phyloP scores from a whole-genome alignment of 192 early-diverging fungal species.

The Gonapodya sp. region DNA sequence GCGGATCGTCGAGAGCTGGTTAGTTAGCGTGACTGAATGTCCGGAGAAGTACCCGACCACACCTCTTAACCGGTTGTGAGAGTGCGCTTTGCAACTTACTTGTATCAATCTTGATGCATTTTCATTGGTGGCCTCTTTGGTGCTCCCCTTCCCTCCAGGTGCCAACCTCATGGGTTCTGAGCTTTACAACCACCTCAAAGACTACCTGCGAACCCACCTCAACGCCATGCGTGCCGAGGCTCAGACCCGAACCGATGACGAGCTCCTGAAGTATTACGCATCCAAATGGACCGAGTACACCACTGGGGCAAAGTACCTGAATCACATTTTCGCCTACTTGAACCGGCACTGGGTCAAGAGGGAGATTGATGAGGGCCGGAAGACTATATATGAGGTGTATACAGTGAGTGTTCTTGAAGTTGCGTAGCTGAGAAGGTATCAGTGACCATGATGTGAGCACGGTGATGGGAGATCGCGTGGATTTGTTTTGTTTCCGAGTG shows the following conservation, averaged over 20 bases:
- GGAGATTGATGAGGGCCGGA: conserved; percentile 87
- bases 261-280: conserved; percentile 78
- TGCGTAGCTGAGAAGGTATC: background rate
- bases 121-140: background rate
- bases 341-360: conserved; percentile 97
- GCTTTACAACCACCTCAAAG: conserved; percentile 51
- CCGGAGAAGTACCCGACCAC: conserved; percentile 37
- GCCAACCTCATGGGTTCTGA: conserved; percentile 49
- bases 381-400: conserved; percentile 83
- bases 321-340: conserved; percentile 88
- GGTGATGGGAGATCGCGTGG: background rate
- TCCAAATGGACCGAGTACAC: conserved; percentile 85
- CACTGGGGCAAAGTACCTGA: conserved; percentile 66
- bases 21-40: too few relatives aligned
- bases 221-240: conserved; percentile 38
- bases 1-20: too few relatives aligned
- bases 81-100: too few relatives aligned
- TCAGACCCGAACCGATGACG: conserved; percentile 59
- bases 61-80: conserved; percentile 32
- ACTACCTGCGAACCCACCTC: conserved; percentile 43
- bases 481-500: background rate
- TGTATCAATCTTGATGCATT: background rate
- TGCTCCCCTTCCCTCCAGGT: conserved; percentile 21
- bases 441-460: background rate
- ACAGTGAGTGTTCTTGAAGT: conserved; percentile 52